Base-by-base conservation (phyloP, 1,284 basidiomycete species). In the Rhizoctonia solani region DNA sequence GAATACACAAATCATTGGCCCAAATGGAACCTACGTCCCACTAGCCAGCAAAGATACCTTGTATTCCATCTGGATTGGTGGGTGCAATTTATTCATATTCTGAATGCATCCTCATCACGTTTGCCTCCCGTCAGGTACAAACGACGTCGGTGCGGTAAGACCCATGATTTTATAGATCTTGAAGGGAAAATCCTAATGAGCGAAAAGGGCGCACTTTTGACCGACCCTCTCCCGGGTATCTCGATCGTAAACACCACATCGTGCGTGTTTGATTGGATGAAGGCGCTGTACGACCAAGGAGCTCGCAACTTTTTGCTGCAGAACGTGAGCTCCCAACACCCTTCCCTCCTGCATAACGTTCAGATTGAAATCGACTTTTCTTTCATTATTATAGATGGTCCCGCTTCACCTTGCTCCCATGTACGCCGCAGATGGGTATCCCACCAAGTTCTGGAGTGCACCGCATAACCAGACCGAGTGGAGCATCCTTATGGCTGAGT, bases 291-390 rank as follows among this genome's bases (percentile, higher is more conserved):
- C 70, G 71, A 76, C 4, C 74, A 70, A 68, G 80, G 80, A 8
- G 81, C 79, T 2, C 74, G 80, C 42, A 81, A 81, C 67, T 82
- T 82, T 69, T 74, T 82, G 29, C 78, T 81, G 71, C 79, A 81
- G 68, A 82, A 82, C 61, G 80, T 66, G 29, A 66, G 52, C 21
- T 4, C n/a, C n/a, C n/a, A n/a, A 54, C 27, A 1, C 39, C 53
- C 14, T 13, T 25, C 11, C 19, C 19, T 13, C 23, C 5, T 6
- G 13, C 23, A n/a, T 14, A 11, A 13, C 19, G 14, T 27, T 4
- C 13, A 23, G 29, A 37, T 27, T 14, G 42, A 63, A 3, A 3
- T 53, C 39, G 1, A n/a, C 37, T 39, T 8, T 39, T 39, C 37
- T 19, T 39, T 8, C 9, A 8, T 8, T 39, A 39, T 39, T 37